Evolutionary conservation across 768 basidiomycete species (phyloP).

Genomic region (Rhodotorula diobovata): DNA sequence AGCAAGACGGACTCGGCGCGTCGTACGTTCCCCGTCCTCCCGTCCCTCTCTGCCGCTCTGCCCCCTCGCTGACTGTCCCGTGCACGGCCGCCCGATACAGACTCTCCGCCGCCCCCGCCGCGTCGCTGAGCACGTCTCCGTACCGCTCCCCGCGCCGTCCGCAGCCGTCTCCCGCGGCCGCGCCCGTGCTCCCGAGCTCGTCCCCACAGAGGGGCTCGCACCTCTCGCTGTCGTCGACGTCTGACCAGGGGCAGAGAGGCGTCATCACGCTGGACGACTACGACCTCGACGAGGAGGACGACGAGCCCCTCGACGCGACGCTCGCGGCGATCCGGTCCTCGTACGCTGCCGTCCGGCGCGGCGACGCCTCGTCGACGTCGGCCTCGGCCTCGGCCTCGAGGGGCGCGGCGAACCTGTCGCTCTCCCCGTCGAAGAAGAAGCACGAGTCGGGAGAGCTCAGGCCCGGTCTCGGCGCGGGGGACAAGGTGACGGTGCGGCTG

Average conservation of each 20-base stretch:
- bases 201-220: not conserved
- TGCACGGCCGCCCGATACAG: not conserved
- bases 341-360: too few species aligned
- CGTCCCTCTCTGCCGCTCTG: not conserved
- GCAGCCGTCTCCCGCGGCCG: too few species aligned
- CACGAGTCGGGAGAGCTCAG: not conserved
- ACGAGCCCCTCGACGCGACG: not conserved
- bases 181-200: not conserved
- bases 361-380: too few species aligned
- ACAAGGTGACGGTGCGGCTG: not conserved
- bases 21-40: not conserved
- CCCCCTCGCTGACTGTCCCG: too few species aligned
- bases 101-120: too few species aligned
- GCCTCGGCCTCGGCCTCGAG: not conserved
- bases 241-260: not conserved
- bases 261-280: too few species aligned
- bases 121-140: not conserved
- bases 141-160: not conserved
- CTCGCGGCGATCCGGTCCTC: constrained; percentile 1
- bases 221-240: not conserved
- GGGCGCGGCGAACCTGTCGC: too few species aligned
- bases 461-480: too few species aligned
- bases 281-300: not conserved
- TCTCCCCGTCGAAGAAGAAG: not conserved
- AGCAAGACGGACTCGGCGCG: too few species aligned